Base-by-base conservation (phyloP, 2,329 filamentous ascomycete species). In the Botrytis cinerea region DNA sequence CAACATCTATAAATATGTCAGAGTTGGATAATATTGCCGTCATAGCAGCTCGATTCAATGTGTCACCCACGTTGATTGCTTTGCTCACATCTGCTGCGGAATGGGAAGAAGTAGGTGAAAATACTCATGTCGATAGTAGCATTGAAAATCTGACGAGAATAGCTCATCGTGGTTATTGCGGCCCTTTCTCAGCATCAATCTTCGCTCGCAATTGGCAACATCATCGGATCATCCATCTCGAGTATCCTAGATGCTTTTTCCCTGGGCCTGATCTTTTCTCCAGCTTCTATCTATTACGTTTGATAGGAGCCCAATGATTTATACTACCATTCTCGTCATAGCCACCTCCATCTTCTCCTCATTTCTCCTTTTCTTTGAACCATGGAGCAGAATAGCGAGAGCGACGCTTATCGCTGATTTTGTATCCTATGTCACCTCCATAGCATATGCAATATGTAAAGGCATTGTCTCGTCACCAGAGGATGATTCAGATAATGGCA, bases 201-300 rank as follows among this genome's bases (percentile, higher is more conserved):
- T 0, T 83, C 86, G 1, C 80, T 88, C 12, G 86, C 86, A 16
- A 77, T 88, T 0, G 87, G 86, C n/a, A 89, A 88, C 74, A 82
- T 88, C 67, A 78, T 88, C 74, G 86, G 86, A n/a, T 86, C 85
- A 28, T 81, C 83, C 51, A 86, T 88, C 63, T 87, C 86, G 68
- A 88, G 88, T 72, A 86, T 88, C 69, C 82, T 88, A 2, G 87
- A 86, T 25, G 87, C 87, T 20, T 88, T 88, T 76, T 86, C 86
- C 1, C 80, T 88, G 1, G 86, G 86, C 8, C 81, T 88, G 1
- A 77, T 88, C 5, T 86, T 83, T 76, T 80, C 83, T 73, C 78
- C 79, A 12, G 74, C 76, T 10, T 75, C 75, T 1, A 78, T 75
- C 75, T 1, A 78, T 83, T 18, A 64, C 73, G 1, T 88, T 87